Base-by-base conservation (phyloP, 2,329 filamentous ascomycete species). In the Pseudogymnoascus sp. region DNA sequence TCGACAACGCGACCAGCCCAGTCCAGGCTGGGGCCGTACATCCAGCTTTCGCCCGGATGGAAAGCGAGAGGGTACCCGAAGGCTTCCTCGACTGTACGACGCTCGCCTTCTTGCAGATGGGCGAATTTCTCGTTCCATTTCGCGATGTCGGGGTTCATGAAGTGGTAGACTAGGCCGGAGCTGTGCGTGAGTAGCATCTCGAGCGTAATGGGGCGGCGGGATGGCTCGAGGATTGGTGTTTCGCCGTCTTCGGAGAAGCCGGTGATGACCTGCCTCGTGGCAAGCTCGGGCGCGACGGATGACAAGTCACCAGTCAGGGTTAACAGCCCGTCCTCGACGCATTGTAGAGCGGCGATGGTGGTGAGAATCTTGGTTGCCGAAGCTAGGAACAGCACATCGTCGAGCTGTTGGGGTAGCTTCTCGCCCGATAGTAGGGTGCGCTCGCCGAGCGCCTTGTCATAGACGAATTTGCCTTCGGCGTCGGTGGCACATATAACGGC, bases 1-100 rank as follows among this genome's bases (percentile, higher is more conserved):
- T 82, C 76, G 0, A 83, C 64, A 0, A 75, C 70, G 1, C 80
- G 68, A 2, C 81, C 81, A 54, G 59, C 61, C 61, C 61, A 62
- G 59, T 62, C 61, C 5, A 62, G 41, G 10, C 58, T 29, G 3
- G 29, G 11, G 15, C 61, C 58, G 17, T 62, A 62, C 35, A 62
- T 61, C 61, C 61, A 62, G 17, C 31, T 21, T 13, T 40, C 33
- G 8, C 61, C 61, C 4, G 61, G 61, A 15, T 62, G 37, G 21
- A 60, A 60, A 31, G 15, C 39, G n/a, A 57, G 39, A 1, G 61
- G 61, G 37, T 11, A 57, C 21, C n/a, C 7, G 21, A 39, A 60
- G n/a, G 41, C 17, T 36, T 40, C 41, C 8, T 61, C 39, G 13
- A 62, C 58, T 65, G 65, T 7, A 63, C 68, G 58, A 67, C 67